A percentile compares a stretch with the other conserved stretches of the same genome.
These are phyloP conservation scores for Candida dajiaensis DNA, from an alignment of 805 yeast genomes.

Conservation along the genomic window DNA sequence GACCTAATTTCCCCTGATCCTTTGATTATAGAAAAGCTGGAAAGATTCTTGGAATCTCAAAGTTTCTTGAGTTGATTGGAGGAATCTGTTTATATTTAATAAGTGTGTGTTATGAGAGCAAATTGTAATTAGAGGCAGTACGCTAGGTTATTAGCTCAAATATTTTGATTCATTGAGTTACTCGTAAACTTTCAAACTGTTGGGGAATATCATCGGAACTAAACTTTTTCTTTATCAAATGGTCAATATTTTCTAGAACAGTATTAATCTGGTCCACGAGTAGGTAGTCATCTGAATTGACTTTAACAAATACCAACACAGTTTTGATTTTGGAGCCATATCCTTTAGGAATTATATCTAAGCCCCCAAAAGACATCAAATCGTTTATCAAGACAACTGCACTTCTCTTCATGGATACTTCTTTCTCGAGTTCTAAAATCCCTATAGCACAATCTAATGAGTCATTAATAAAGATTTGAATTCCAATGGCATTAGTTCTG, in stretches of 20 bases:
- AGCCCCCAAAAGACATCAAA: conserved; percentile 42
- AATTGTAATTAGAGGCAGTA: too few species aligned
- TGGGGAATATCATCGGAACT: neutral
- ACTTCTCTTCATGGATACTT: conserved; percentile 57
- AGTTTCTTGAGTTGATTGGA: neutral
- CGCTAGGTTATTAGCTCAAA: too few species aligned
- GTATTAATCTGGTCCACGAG: conserved; percentile 52
- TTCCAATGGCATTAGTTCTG: conserved; percentile 49
- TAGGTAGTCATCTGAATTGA: conserved; percentile 49
- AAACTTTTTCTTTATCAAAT: conserved; percentile 13
- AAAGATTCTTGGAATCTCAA: neutral
- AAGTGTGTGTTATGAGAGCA: too few species aligned
- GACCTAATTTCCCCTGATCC: neutral
- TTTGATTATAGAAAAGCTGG: neutral
- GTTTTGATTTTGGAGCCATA: conserved; percentile 39
- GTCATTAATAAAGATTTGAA: conserved; percentile 42
- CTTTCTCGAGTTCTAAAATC: conserved; percentile 54
- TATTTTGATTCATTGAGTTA: too few species aligned
- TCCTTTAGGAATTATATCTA: conserved; percentile 42
- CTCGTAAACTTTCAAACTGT: neutral
- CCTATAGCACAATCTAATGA: conserved; percentile 76
- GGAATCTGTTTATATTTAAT: neutral
- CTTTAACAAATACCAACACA: conserved; percentile 37
- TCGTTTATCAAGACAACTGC: conserved; percentile 68
- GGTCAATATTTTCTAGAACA: conserved; percentile 27